These are phyloP conservation scores for Rosa hybrid DNA, from an alignment of 331 rosid genomes.

Conservation along the genomic window DNA sequence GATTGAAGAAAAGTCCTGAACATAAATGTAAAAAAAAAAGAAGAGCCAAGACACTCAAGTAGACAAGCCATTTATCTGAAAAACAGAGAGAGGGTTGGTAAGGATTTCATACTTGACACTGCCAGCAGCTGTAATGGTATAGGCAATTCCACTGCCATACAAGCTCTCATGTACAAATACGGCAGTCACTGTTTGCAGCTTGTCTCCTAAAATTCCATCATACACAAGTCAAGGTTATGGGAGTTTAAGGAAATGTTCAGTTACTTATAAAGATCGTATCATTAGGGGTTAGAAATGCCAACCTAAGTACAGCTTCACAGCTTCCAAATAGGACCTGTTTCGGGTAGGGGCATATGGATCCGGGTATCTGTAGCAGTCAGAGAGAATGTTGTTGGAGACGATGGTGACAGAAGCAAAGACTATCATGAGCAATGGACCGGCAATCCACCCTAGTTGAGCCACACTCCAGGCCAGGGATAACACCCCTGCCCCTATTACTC, in stretches of 20 bases:
- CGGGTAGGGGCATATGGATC: slow-evolving; percentile 43
- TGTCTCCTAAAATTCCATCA: slow-evolving; percentile 27
- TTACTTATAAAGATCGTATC: no score
- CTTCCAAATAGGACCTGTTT: slow-evolving; percentile 34
- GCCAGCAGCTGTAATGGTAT: slow-evolving; percentile 35
- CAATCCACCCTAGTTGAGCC: slow-evolving; percentile 84
- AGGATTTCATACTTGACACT: slow-evolving; percentile 34
- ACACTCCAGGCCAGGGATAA: slow-evolving; percentile 72
- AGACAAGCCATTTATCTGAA: neutral
- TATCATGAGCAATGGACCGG: slow-evolving; percentile 46
- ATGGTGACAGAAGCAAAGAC: slow-evolving; percentile 47
- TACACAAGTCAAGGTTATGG: neutral
- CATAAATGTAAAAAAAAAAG: neutral
- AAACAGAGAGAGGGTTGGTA: neutral
- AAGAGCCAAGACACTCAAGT: neutral
- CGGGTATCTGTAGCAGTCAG: slow-evolving; percentile 56
- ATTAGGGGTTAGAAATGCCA: neutral
- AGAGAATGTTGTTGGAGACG: slow-evolving; percentile 45
- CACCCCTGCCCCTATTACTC: slow-evolving; percentile 86
- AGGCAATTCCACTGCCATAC: slow-evolving; percentile 33
- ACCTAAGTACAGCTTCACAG: slow-evolving; percentile 54
- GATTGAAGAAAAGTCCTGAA: neutral
- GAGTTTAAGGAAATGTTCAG: neutral
- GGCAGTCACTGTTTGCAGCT: slow-evolving; percentile 19
- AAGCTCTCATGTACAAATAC: slow-evolving; percentile 29